phyloP scores from a whole-genome alignment of 495 filamentous ascomycete genomes.

The Recurvomyces mirabilis region DNA sequence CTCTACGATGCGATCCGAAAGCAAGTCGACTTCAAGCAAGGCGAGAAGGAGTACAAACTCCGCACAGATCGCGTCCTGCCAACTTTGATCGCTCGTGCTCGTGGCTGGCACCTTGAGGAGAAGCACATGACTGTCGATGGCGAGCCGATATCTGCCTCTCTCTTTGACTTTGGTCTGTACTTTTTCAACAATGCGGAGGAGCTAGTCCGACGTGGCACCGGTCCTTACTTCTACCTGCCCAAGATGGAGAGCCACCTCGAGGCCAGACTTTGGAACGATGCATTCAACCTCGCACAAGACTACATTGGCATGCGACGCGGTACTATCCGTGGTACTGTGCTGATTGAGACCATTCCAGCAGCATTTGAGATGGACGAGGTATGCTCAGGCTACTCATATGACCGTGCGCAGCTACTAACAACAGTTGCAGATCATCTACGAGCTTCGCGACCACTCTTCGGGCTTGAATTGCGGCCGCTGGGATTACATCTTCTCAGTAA shows the following conservation, averaged over 20 bases:
- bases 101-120: slow-evolving; percentile 73
- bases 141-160: slow-evolving; percentile 80
- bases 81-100: slow-evolving; percentile 48
- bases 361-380: slow-evolving; percentile 99
- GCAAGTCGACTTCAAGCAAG: slow-evolving; percentile 93
- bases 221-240: slow-evolving; percentile 98
- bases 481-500: slow-evolving; percentile 99
- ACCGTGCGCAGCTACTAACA: too few relatives aligned
- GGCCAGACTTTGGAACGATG: slow-evolving; percentile 97
- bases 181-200: slow-evolving; percentile 98
- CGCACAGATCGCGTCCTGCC: slow-evolving; percentile 77
- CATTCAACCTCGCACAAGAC: slow-evolving; percentile 94
- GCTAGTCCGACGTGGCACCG: slow-evolving; percentile 68
- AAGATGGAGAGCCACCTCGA: slow-evolving; percentile 99
- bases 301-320: slow-evolving; percentile 78
- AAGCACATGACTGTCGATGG: slow-evolving; percentile 96
- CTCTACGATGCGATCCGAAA: slow-evolving; percentile 92
- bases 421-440: slow-evolving; percentile 98
- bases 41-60: slow-evolving; percentile 92
- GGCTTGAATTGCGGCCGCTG: slow-evolving; percentile 97
- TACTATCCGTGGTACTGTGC: slow-evolving; percentile 87
- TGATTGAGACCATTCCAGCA: slow-evolving; percentile 96
- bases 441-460: slow-evolving; percentile 91
- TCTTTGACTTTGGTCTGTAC: slow-evolving; percentile 98
- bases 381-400: too few relatives aligned